phyloP scores from a whole-genome alignment of 2,329 filamentous ascomycete genomes.

The Alternaria infectoria region DNA sequence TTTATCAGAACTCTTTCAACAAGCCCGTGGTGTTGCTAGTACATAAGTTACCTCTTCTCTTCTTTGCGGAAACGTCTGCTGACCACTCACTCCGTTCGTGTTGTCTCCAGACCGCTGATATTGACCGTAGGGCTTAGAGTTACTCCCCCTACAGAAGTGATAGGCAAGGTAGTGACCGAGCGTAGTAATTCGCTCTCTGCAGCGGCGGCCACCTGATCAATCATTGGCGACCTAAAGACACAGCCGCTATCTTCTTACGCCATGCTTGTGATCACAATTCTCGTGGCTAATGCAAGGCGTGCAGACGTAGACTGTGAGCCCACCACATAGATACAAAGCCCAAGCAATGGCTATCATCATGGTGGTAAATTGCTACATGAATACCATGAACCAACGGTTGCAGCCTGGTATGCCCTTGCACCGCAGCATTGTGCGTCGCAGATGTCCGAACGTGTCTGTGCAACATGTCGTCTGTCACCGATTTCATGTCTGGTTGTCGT shows the following conservation, averaged over 20 bases:
- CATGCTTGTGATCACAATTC: neutral
- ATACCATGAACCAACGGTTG: neutral
- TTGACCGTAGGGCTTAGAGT: neutral
- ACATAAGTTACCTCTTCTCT: neutral
- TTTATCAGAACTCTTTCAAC: neutral
- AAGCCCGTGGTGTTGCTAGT: neutral
- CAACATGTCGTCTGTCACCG: neutral
- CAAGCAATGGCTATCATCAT: neutral
- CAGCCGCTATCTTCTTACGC: neutral
- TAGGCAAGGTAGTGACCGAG: neutral
- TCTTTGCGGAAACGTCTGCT: neutral
- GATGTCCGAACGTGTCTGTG: neutral
- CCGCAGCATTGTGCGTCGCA: neutral
- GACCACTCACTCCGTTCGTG: neutral
- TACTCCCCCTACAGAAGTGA: neutral
- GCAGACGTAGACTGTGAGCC: neutral
- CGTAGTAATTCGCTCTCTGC: neutral
- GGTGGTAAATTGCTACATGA: neutral
- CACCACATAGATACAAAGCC: neutral
- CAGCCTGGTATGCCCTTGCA: neutral
- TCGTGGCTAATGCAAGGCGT: neutral
- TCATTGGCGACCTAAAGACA: neutral
- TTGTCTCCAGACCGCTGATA: neutral
- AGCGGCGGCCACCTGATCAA: neutral
- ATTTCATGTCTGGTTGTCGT: neutral